These are phyloP conservation scores for Hypoxylon cercidicola DNA, from an alignment of 495 filamentous ascomycete species.

Conservation along the genomic window DNA sequence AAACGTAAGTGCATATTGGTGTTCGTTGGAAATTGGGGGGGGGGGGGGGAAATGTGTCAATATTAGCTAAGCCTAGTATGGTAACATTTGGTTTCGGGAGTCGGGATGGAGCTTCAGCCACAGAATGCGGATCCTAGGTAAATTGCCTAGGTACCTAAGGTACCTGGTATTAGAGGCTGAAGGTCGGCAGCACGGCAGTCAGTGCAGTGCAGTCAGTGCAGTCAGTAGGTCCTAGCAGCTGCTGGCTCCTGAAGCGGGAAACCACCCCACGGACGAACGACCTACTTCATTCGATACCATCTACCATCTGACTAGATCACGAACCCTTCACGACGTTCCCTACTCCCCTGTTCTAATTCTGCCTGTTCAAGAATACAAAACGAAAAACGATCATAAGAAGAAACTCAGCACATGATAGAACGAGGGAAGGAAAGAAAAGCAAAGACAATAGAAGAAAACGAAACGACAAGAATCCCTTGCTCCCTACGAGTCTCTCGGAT, in stretches of 20 bases:
- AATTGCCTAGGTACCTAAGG: no score
- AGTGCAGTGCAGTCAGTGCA: neutral
- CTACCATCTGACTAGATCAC: no score
- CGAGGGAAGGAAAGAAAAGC: neutral
- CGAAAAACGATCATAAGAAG: neutral
- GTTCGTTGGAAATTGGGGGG: no score
- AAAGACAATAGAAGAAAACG: neutral
- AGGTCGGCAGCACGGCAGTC: constrained; percentile 25
- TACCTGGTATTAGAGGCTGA: constrained; percentile 29
- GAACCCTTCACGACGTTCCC: no score
- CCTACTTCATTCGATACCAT: constrained; percentile 1
- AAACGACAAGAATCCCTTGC: neutral
- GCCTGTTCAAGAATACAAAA: no score
- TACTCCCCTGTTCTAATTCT: no score
- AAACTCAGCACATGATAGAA: neutral
- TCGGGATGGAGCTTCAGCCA: constrained; percentile 34
- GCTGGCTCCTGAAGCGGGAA: constrained; percentile 11
- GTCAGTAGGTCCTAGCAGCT: neutral
- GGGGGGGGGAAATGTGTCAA: no score
- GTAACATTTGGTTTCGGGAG: constrained; percentile 2
- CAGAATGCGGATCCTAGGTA: constrained; percentile 14
- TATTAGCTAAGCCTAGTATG: neutral
- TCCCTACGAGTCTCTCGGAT: neutral
- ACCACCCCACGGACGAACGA: constrained; percentile 27
- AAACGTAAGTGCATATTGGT: no score